phyloP scores from a whole-genome alignment of 257 asterid species.

The Leonotis leonurus region DNA sequence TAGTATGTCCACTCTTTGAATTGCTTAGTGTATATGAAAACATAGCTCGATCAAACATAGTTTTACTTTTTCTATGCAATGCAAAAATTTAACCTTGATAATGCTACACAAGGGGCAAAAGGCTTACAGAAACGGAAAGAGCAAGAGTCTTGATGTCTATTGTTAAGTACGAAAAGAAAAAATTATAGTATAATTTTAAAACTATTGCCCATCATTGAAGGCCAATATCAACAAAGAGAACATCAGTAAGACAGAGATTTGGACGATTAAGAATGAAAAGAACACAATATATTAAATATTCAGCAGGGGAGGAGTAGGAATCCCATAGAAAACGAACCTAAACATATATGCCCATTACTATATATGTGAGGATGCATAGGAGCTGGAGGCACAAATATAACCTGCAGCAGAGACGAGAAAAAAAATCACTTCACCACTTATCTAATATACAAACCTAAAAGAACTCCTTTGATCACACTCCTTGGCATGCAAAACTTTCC shows the following conservation, averaged over 20 bases:
- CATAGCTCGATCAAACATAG: neutral
- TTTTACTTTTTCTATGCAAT: neutral
- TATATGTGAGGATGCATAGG: constrained; percentile 88
- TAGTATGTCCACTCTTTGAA: neutral
- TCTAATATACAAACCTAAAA: constrained; percentile 8
- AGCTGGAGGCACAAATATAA: constrained; percentile 78
- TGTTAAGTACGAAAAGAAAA: no score
- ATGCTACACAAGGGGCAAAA: neutral
- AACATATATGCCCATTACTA: constrained; percentile 93
- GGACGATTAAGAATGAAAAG: neutral
- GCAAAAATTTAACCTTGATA: neutral
- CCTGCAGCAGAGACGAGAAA: constrained; percentile 28
- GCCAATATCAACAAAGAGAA: neutral
- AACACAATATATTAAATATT: neutral
- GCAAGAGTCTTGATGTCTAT: neutral
- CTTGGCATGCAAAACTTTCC: neutral
- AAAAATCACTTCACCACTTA: neutral
- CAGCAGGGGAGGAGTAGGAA: neutral
- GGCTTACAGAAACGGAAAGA: neutral
- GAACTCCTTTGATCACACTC: neutral
- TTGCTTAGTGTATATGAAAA: neutral
- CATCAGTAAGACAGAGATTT: no score
- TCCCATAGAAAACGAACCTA: constrained; percentile 70
- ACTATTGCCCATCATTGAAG: neutral
- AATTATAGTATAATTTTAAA: neutral